Base-by-base conservation (phyloP, 2,329 filamentous ascomycete species). In the Metarhizium sp. region DNA sequence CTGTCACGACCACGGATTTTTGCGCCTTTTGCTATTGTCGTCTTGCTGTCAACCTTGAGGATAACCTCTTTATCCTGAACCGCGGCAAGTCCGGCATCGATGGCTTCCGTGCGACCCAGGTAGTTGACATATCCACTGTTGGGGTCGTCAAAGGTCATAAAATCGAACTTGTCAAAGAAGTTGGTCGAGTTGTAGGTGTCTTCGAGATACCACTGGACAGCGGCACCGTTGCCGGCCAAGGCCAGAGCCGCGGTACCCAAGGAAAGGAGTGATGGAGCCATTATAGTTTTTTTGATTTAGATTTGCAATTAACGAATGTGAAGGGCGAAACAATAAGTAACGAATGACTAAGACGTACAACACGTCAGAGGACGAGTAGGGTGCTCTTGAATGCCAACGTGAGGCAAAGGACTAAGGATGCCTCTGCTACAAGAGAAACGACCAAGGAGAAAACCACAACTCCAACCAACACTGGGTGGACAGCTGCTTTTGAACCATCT, bases 51-150 rank as follows among this genome's bases (percentile, higher is more conserved):
- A 45, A 72, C 68, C 20, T 71, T 71, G n/a, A 79, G 61, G 50
- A 69, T 71, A 25, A 75, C 68, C 36, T 71, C 66, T 10, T 64
- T 60, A 16, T 62, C 61, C 18, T 67, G 57, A n/a, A 59, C 66
- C 30, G 62, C 62, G 52, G 72, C 62, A 3, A 77, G 64, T 18
- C 69, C 70, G 20, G 72, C 62, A 2, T 55, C 55, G 8, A 64
- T 46, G 14, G 76, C 75, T 25, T 70, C 66, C 1, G 57, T 29
- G 52, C 66, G 61, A 63, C 55, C 67, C 49, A 68, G 66, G 60
- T 78, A 91, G 55, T 75, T 71, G 51, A 89, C 86, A 62, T 79
- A 87, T 8, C 86, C 87, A 55, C 78, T 65, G 48, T 83, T 90
- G 6, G 82, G 82, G 62, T 90, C 86, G 5, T 62, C 49, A 51